Evolutionary conservation across 2,329 filamentous ascomycete species (phyloP), one percentile per base, ranked within the genome.

Genomic region (Sarocladium strictum): DNA sequence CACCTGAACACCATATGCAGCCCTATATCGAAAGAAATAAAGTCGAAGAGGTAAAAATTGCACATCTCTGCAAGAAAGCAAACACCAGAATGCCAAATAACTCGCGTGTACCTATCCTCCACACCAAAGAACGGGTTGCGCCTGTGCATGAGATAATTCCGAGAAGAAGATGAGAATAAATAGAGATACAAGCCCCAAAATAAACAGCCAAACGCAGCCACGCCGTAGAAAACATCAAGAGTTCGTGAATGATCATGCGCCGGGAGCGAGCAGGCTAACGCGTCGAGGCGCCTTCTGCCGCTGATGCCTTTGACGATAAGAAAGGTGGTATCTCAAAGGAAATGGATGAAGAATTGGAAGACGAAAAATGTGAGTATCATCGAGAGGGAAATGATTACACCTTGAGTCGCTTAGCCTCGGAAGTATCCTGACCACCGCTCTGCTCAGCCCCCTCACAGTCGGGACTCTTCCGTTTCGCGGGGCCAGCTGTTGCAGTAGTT

Each of bases 381-480:
- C 12, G 15, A 11, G 14, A 5, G 43, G 15, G 7, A 35, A 27
- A 47, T 15, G 19, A 6, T 35, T 35, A 51, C 17, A 81, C 75
- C 63, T 75, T 79, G 56, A 79, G 62, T 53, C 80, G 71, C 66
- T 83, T 84, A 9, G 76, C 61, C 24, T 83, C 69, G 17, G 66
- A 66, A 37, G 64, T 60, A 23, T 77, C 76, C 3, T 71, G 65
- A 2, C 68, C 64, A 24, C 79, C 77, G 9, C 66, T 65, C 1
- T 70, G 65, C 2, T 70, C 69, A n/a, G 65, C 68, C 11, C 65
- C 67, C 51, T 69, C 72, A 33, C 72, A 69, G 9, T 83, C 80
- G 1, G 79, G 79, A 56, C 78, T 83, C 67, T 83, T 84, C 57
- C 80, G 70, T 66, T 83, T 83, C n/a, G 69, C 65, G 0, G 69